Percentiles rank a stretch among this genome's conserved stretches.
These are phyloP conservation scores for Pterocarpus macrocarpus DNA, from an alignment of 306 rosid species.

Conservation along the genomic window DNA sequence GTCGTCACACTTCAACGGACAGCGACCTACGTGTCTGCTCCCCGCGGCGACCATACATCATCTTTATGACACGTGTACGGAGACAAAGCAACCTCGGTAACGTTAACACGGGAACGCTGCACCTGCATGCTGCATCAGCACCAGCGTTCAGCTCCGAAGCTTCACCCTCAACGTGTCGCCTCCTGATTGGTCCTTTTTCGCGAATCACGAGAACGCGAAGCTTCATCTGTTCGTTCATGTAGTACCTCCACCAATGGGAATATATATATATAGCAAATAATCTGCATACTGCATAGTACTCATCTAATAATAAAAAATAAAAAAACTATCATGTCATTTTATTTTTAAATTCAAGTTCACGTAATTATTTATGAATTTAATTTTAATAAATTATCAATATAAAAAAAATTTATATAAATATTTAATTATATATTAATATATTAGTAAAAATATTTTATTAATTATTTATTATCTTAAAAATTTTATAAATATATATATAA, in stretches of 20 bases:
- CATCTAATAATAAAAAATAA: no score
- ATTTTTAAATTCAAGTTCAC: no score
- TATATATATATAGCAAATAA: no score
- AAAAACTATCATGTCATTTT: no score
- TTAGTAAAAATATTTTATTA: no score
- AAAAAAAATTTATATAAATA: no score
- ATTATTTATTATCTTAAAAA: no score
- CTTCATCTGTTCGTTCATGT: conserved; percentile 11
- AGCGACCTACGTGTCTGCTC: neutral
- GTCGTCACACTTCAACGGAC: neutral
- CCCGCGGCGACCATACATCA: neutral
- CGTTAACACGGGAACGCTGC: neutral
- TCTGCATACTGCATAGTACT: no score
- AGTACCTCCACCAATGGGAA: neutral
- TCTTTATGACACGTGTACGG: conserved; percentile 7
- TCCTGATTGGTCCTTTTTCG: neutral
- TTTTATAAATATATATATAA: no score
- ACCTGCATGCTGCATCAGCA: neutral
- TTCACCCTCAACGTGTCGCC: neutral
- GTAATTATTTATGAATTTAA: no score
- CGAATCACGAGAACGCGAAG: conserved; percentile 19
- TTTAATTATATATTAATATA: no score
- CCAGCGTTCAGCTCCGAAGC: neutral
- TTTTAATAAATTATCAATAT: no score
- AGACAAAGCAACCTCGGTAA: neutral